A percentile compares a stretch with the other conserved stretches of the same genome.
These are phyloP conservation scores for Didymella arachidicola DNA, from an alignment of 2,329 filamentous ascomycete species.

Conservation along the genomic window DNA sequence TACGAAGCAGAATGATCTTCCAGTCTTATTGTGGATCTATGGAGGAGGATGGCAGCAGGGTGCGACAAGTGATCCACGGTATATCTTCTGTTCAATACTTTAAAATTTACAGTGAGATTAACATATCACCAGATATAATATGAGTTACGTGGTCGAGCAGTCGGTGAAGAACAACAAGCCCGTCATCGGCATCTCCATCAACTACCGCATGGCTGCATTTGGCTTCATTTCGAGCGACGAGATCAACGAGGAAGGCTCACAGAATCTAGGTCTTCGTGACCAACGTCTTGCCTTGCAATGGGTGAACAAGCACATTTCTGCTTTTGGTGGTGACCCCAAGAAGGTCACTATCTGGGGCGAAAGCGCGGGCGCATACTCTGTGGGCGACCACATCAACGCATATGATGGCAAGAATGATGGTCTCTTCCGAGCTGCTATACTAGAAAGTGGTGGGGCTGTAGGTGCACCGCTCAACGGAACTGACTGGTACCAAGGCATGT, in stretches of 20 bases:
- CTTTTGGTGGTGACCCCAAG: slow-evolving; percentile 61
- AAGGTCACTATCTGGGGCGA: slow-evolving; percentile 68
- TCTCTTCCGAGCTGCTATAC: slow-evolving; percentile 55
- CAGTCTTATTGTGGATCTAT: slow-evolving; percentile 46
- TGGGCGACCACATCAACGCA: slow-evolving; percentile 52
- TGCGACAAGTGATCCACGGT: slow-evolving; percentile 44
- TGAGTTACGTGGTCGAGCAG: slow-evolving; percentile 43
- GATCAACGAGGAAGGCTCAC: slow-evolving; percentile 44
- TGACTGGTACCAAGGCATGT: slow-evolving; percentile 45
- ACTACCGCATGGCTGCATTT: slow-evolving; percentile 60
- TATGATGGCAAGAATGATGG: slow-evolving; percentile 49
- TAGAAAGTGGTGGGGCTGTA: slow-evolving; percentile 48
- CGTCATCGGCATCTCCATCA: slow-evolving; percentile 51
- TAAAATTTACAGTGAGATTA: background rate
- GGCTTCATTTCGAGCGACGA: slow-evolving; percentile 58
- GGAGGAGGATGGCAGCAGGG: slow-evolving; percentile 46
- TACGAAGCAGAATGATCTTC: slow-evolving; percentile 29
- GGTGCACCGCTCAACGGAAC: slow-evolving; percentile 42
- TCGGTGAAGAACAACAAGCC: slow-evolving; percentile 42
- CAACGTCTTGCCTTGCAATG: slow-evolving; percentile 67
- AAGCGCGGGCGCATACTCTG: slow-evolving; percentile 67
- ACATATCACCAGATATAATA: slow-evolving; percentile 33
- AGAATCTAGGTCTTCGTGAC: slow-evolving; percentile 66
- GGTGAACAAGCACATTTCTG: slow-evolving; percentile 66
- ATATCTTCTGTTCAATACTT: background rate